These are phyloP conservation scores for Camptophora hylomeconis DNA, from an alignment of 2,329 filamentous ascomycete species.

Conservation along the genomic window DNA sequence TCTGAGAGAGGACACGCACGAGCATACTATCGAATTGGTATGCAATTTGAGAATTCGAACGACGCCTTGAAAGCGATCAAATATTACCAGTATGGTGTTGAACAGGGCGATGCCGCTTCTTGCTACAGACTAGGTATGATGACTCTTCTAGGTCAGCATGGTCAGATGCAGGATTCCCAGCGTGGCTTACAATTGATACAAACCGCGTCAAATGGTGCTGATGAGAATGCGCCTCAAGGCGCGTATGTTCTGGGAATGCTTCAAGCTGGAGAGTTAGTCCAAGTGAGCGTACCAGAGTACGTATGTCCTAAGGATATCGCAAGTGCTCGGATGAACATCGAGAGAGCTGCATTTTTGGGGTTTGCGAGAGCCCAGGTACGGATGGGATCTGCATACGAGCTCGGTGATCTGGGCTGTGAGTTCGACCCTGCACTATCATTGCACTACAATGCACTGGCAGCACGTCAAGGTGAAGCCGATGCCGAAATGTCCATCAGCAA, in stretches of 20 bases:
- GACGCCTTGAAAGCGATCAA: constrained; percentile 81
- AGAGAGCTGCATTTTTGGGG: constrained; percentile 89
- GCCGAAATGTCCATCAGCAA: constrained; percentile 94
- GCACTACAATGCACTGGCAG: constrained; percentile 89
- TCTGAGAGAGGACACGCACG: constrained; percentile 66
- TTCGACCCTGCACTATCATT: constrained; percentile 87
- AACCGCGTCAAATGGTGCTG: constrained; percentile 69
- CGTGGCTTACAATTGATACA: constrained; percentile 71
- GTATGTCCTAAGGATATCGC: constrained; percentile 60
- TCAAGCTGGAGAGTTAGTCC: constrained; percentile 77
- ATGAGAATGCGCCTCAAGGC: constrained; percentile 93
- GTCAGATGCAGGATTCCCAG: constrained; percentile 68
- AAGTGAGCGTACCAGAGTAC: constrained; percentile 65
- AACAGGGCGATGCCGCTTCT: constrained; percentile 73
- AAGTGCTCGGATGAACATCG: constrained; percentile 72
- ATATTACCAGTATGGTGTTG: constrained; percentile 75
- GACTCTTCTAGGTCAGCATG: constrained; percentile 86
- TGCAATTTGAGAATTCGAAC: constrained; percentile 94
- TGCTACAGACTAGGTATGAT: constrained; percentile 92
- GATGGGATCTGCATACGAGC: constrained; percentile 91
- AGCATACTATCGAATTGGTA: constrained; percentile 92
- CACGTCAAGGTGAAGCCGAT: constrained; percentile 82
- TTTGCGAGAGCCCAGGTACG: constrained; percentile 95
- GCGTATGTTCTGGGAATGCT: constrained; percentile 95
- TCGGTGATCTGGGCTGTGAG: constrained; percentile 85